A percentile compares a stretch with the other conserved stretches of the same genome.
Conservation (phyloP, 23 red algal species). For the Gracilariopsis chorda region DNA sequence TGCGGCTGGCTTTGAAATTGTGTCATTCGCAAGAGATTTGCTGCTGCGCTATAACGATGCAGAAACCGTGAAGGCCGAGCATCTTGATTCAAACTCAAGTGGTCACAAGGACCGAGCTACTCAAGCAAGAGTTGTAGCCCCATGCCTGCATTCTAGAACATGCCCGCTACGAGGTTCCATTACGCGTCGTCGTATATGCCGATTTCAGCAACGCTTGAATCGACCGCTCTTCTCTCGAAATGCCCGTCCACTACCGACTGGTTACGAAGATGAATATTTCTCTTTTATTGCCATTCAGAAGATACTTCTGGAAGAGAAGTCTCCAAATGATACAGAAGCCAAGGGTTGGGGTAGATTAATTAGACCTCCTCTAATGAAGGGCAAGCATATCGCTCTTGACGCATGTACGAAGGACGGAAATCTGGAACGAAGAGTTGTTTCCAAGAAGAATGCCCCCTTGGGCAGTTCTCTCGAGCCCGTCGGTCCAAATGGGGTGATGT, state of each 20-base stretch:
- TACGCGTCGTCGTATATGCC: slow-evolving; percentile 51
- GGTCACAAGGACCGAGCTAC: background rate
- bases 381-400: slow-evolving; percentile 48
- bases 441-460: slow-evolving; percentile 28
- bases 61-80: background rate
- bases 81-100: background rate
- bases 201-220: slow-evolving; percentile 61
- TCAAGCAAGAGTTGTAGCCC: slow-evolving; percentile 32
- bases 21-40: slow-evolving; percentile 28
- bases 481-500: slow-evolving; percentile 52
- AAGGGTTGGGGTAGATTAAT: slow-evolving; percentile 48
- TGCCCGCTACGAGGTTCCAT: slow-evolving; percentile 50
- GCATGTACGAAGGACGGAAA: slow-evolving; percentile 40
- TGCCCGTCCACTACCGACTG: slow-evolving; percentile 9
- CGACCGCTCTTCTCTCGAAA: slow-evolving; percentile 36
- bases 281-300: slow-evolving; percentile 56
- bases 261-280: slow-evolving; percentile 59
- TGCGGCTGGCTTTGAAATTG: slow-evolving; percentile 59
- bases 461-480: slow-evolving; percentile 24
- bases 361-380: slow-evolving; percentile 35
- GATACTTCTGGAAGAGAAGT: background rate
- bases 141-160: slow-evolving; percentile 57
- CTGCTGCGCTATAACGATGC: background rate
- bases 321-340: background rate
- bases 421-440: slow-evolving; percentile 39